These are phyloP conservation scores for Phytophthora tentaculata DNA, from an alignment of 352 stramenopile species.

Conservation along the genomic window DNA sequence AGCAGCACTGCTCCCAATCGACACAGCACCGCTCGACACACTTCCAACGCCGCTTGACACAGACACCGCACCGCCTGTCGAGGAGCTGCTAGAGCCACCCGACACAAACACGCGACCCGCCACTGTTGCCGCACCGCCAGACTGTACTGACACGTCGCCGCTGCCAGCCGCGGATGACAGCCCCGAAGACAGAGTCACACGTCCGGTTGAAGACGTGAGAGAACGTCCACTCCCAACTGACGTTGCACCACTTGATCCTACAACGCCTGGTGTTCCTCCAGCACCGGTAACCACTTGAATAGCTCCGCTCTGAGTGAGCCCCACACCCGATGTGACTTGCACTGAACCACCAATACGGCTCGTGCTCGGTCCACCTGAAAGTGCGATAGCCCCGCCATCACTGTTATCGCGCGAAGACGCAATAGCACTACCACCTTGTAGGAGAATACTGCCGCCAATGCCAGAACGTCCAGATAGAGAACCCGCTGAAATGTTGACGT, in stretches of 20 bases:
- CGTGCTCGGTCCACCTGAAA: slow-evolving; percentile 11
- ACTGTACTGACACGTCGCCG: background rate
- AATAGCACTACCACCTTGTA: slow-evolving; percentile 16
- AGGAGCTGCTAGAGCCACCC: background rate
- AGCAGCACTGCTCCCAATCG: background rate
- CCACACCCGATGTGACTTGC: slow-evolving; percentile 17
- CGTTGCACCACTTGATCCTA: slow-evolving; percentile 15
- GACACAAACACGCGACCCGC: background rate
- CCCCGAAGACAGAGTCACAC: slow-evolving; percentile 1
- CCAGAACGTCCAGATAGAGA: slow-evolving; percentile 16
- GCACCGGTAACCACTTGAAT: slow-evolving; percentile 13
- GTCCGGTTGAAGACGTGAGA: slow-evolving; percentile 1
- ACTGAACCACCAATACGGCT: slow-evolving; percentile 17
- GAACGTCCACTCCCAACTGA: slow-evolving; percentile 5
- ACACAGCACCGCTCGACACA: background rate
- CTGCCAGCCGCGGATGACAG: background rate
- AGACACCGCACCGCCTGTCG: background rate
- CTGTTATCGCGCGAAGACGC: slow-evolving; percentile 9
- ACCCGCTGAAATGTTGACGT: slow-evolving; percentile 24
- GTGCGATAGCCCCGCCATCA: slow-evolving; percentile 12
- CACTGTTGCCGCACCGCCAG: background rate
- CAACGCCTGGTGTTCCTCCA: background rate
- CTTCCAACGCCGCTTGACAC: background rate
- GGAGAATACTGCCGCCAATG: slow-evolving; percentile 14
- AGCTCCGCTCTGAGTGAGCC: slow-evolving; percentile 12